Evolutionary conservation across 192 early-diverging fungal genomes (phyloP).

Genomic region (Mortierella antarctica): DNA sequence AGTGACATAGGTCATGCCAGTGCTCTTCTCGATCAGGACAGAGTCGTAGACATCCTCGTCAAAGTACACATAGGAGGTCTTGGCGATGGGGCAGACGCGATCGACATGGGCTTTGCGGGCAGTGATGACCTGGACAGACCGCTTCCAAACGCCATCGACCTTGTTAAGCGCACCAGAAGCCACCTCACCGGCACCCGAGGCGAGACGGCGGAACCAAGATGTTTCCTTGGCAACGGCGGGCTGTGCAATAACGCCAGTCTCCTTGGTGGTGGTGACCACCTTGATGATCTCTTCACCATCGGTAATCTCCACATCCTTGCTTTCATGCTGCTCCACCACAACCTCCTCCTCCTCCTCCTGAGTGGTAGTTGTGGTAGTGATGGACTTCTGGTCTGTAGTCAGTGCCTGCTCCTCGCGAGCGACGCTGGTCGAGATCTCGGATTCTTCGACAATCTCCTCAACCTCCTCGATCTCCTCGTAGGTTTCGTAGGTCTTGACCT

Average conservation of each 20-base stretch:
- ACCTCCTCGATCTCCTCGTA: slow-evolving; percentile 19
- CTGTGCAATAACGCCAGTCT: slow-evolving; percentile 6
- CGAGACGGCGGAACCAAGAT: slow-evolving; percentile 20
- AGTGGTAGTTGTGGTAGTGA: too few relatives aligned
- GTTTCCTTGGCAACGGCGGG: slow-evolving; percentile 14
- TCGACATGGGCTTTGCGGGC: slow-evolving; percentile 38
- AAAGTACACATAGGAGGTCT: slow-evolving; percentile 18
- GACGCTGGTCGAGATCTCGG: slow-evolving; percentile 11
- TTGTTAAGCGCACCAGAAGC: slow-evolving; percentile 13
- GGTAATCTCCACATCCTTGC: background rate
- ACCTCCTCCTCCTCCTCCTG: too few relatives aligned
- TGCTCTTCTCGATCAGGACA: background rate
- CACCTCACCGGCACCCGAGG: background rate
- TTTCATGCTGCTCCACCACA: background rate
- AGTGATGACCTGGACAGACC: slow-evolving; percentile 25
- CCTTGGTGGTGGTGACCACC: background rate
- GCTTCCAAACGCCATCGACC: slow-evolving; percentile 38
- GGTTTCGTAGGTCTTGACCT: slow-evolving; percentile 7
- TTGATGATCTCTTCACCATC: background rate
- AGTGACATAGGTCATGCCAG: slow-evolving; percentile 11
- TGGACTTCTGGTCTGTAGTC: background rate
- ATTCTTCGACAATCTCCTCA: slow-evolving; percentile 31
- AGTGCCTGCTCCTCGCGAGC: slow-evolving; percentile 21
- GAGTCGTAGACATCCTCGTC: slow-evolving; percentile 1
- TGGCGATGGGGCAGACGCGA: slow-evolving; percentile 18